Base-by-base conservation (phyloP, 768 basidiomycete species). In the Epithele typhae region DNA sequence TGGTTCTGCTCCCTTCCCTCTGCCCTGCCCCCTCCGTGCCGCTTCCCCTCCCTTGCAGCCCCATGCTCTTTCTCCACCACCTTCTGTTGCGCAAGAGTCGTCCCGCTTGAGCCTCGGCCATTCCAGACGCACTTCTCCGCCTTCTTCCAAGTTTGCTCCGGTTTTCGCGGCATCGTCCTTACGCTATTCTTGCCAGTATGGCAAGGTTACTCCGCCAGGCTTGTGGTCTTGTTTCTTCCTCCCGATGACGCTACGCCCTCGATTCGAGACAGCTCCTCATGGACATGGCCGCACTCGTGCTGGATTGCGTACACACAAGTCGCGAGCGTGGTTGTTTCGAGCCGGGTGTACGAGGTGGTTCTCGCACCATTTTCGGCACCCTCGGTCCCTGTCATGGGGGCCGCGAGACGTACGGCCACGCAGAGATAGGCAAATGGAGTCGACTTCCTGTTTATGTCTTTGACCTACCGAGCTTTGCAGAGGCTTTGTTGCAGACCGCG, bases 391-490 rank as follows among this genome's bases (percentile, higher is more conserved):
- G 43, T 36, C 6, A 2, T 25, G 33, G 50, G 49, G 25, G 42
- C 25, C 40, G 49, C 55, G 55, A 45, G 46, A 45, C 49, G 25
- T 50, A 53, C 44, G 46, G 40, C 41, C 37, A 32, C n/a, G n/a
- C n/a, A 40, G 18, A 34, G 27, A 39, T 41, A 51, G 51, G 47
- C 46, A 52, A 35, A 32, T 33, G 40, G 36, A 48, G 33, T 46
- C 18, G 23, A 39, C n/a, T n/a, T n/a, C n/a, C n/a, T n/a, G n/a
- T n/a, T n/a, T n/a, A n/a, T 37, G 36, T 43, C 34, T 36, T 42
- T 33, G 23, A 30, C 40, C 40, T 27, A 21, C n/a, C 40, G 48
- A 41, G 39, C 39, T 22, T 14, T 17, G 18, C 34, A 34, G n/a
- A 35, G 7, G 8, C 15, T 27, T 19, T 11, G 30, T 6, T 10